Evolutionary conservation across 2,329 filamentous ascomycete genomes (phyloP).

Genomic region (Penicillium sp.): DNA sequence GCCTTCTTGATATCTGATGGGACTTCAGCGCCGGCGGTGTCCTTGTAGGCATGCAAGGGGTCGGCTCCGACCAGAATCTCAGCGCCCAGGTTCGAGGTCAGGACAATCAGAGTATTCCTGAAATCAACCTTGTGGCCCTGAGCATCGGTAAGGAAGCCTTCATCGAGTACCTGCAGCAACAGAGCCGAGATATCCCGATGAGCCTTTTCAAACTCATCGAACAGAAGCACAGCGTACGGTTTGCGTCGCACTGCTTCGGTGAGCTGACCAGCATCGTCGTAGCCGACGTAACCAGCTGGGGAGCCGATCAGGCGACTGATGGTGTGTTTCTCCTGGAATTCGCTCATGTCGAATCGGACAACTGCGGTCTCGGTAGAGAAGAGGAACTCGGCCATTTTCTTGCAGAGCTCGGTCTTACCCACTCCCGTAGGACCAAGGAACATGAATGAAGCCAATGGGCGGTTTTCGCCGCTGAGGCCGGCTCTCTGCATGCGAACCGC

Average conservation of each 20-base stretch:
- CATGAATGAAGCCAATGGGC: constrained; percentile 93
- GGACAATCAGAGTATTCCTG: constrained; percentile 92
- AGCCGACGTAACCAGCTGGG: constrained; percentile 93
- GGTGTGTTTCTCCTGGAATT: constrained; percentile 97
- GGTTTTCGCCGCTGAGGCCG: constrained; percentile 87
- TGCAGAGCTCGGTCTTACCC: constrained; percentile 96
- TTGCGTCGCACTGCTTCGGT: constrained; percentile 95
- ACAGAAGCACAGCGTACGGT: constrained; percentile 91
- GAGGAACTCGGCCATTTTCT: constrained; percentile 90
- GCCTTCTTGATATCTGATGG: constrained; percentile 74
- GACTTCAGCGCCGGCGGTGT: constrained; percentile 70
- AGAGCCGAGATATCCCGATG: constrained; percentile 93
- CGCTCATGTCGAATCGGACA: constrained; percentile 94
- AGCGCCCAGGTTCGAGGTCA: constrained; percentile 94
- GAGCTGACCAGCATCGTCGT: constrained; percentile 94
- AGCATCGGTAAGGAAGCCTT: constrained; percentile 92
- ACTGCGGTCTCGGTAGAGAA: constrained; percentile 93
- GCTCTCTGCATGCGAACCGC: constrained; percentile 93
- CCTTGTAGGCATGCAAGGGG: constrained; percentile 66
- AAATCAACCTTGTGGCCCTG: constrained; percentile 98
- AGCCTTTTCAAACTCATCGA: constrained; percentile 98
- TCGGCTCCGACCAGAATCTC: constrained; percentile 84
- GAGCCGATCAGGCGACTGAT: constrained; percentile 90
- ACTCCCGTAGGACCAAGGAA: constrained; percentile 96
- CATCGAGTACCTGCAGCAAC: constrained; percentile 91